phyloP scores from a whole-genome alignment of 805 yeast genomes.

The Barnettozyma pratensis region DNA sequence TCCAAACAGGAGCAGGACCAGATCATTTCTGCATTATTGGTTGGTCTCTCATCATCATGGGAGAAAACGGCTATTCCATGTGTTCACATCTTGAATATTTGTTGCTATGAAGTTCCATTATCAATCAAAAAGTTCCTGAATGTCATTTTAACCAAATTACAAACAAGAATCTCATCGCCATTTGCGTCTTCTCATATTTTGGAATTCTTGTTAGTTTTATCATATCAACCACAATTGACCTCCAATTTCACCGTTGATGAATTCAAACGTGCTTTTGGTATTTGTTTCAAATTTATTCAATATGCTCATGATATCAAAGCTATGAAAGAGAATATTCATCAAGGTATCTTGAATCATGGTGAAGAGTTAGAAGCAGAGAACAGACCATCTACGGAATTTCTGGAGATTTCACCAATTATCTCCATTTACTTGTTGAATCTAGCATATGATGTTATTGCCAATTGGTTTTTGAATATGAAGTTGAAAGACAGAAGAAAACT shows the following conservation, averaged over 20 bases:
- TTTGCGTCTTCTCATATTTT: slow-evolving; percentile 68
- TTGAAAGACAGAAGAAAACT: slow-evolving; percentile 52
- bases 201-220: slow-evolving; percentile 65
- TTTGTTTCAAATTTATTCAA: slow-evolving; percentile 75
- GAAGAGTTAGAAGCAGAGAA: slow-evolving; percentile 48
- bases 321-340: slow-evolving; percentile 24
- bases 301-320: slow-evolving; percentile 50
- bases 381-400: slow-evolving; percentile 46
- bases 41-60: slow-evolving; percentile 68
- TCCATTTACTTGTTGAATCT: slow-evolving; percentile 57
- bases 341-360: slow-evolving; percentile 27
- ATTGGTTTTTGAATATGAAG: slow-evolving; percentile 66
- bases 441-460: slow-evolving; percentile 63
- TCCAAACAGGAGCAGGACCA: slow-evolving; percentile 57
- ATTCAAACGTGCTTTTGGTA: slow-evolving; percentile 73
- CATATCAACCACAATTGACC: slow-evolving; percentile 61
- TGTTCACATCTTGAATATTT: slow-evolving; percentile 66
- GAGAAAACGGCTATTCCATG: slow-evolving; percentile 75
- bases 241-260: slow-evolving; percentile 74
- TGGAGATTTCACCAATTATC: slow-evolving; percentile 43
- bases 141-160: slow-evolving; percentile 67
- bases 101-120: slow-evolving; percentile 76
- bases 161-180: slow-evolving; percentile 65
- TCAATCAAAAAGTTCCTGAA: slow-evolving; percentile 65
- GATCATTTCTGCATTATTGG: slow-evolving; percentile 52